These are phyloP conservation scores for Pseudomonodictys pantanalensis DNA, from an alignment of 495 filamentous ascomycete species.

Conservation along the genomic window DNA sequence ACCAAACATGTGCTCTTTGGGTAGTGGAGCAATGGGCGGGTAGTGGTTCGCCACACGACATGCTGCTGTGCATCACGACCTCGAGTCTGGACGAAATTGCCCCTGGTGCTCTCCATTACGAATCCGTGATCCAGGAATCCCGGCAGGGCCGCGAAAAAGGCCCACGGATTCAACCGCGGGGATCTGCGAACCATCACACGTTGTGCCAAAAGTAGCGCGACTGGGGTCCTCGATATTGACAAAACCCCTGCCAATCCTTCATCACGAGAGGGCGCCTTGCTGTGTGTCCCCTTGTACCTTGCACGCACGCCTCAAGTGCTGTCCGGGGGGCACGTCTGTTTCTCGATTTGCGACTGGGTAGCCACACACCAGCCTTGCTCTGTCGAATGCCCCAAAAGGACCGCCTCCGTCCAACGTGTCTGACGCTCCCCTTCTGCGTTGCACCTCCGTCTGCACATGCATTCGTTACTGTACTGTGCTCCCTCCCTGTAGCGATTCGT, in stretches of 20 bases:
- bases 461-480: too few species aligned
- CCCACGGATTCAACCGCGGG: constrained; percentile 27
- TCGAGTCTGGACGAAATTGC: background rate
- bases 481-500: too few species aligned
- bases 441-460: too few species aligned
- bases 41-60: background rate
- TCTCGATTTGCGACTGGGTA: too few species aligned
- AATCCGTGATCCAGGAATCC: constrained; percentile 20
- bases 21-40: background rate
- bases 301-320: too few species aligned
- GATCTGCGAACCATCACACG: constrained; percentile 33
- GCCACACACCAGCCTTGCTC: too few species aligned
- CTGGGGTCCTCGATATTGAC: constrained; percentile 8
- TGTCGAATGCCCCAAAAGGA: too few species aligned
- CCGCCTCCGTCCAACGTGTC: too few species aligned
- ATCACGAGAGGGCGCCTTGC: background rate
- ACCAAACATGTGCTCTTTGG: background rate
- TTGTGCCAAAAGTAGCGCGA: constrained; percentile 27
- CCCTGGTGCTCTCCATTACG: background rate
- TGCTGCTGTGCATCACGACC: background rate
- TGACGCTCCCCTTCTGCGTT: too few species aligned
- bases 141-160: background rate
- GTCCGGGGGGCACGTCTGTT: too few species aligned
- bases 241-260: constrained; percentile 10
- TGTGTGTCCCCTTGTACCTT: background rate